Evolutionary conservation across 768 basidiomycete species (phyloP).

Genomic region (Suillus decipiens): DNA sequence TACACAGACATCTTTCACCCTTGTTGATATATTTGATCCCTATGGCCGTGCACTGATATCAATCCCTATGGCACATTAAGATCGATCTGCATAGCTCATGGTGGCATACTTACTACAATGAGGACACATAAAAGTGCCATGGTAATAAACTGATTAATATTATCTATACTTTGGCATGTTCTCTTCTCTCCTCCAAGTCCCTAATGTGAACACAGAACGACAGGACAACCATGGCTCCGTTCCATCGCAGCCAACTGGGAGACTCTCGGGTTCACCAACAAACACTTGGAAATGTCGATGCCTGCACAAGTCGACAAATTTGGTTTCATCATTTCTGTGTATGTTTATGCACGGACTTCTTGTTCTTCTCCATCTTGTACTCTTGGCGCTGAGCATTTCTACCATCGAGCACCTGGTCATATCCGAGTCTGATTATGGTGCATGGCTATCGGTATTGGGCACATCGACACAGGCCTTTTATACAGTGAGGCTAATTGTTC

Average conservation of each 20-base stretch:
- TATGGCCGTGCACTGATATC: too few relatives aligned
- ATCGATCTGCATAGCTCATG: neutral
- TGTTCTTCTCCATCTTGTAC: constrained; percentile 14
- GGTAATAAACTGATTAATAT: neutral
- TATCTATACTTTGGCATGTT: neutral
- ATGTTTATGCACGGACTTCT: constrained; percentile 3
- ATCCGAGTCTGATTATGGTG: constrained; percentile 1
- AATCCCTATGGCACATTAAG: too few relatives aligned
- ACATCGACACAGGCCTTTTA: constrained; percentile 11
- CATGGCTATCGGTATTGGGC: neutral
- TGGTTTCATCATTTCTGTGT: neutral
- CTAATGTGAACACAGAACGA: neutral
- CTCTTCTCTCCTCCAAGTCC: neutral
- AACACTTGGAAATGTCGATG: too few relatives aligned
- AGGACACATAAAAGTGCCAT: neutral
- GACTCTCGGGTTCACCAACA: neutral
- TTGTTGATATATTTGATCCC: too few relatives aligned
- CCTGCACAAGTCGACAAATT: neutral
- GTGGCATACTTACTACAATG: neutral
- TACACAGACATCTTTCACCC: too few relatives aligned
- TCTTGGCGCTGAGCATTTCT: constrained; percentile 5
- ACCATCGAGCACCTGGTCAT: constrained; percentile 8
- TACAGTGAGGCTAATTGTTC: constrained; percentile 1
- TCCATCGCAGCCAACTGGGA: neutral
- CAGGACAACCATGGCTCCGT: neutral